Conservation (phyloP, 1,139 yeast genomes). For the Diutina mesorugosa region DNA sequence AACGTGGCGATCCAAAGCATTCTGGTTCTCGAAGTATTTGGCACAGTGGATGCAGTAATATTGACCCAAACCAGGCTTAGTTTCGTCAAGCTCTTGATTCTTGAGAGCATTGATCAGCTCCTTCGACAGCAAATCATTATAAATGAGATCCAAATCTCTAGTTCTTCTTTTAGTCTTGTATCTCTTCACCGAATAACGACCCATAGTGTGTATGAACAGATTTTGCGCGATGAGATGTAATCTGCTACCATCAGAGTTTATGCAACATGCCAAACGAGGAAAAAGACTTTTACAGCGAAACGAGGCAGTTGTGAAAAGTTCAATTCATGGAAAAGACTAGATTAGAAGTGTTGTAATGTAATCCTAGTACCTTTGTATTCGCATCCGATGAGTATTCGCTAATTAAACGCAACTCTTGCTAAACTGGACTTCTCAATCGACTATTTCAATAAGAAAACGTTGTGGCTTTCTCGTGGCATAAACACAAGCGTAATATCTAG, state of each 20-base stretch:
- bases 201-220: slow-evolving; percentile 37
- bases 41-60: slow-evolving; percentile 92
- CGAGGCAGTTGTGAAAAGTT: too few species aligned
- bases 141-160: slow-evolving; percentile 75
- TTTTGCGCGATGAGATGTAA: neutral
- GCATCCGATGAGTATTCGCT: too few species aligned
- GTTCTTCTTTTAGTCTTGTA: slow-evolving; percentile 77
- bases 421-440: too few species aligned
- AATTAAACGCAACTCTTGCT: too few species aligned
- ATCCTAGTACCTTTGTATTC: too few species aligned
- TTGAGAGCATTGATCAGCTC: slow-evolving; percentile 52
- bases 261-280: neutral
- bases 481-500: too few species aligned
- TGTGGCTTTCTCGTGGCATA: too few species aligned
- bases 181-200: slow-evolving; percentile 65
- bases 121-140: slow-evolving; percentile 55
- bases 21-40: slow-evolving; percentile 72
- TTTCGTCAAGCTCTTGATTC: slow-evolving; percentile 81
- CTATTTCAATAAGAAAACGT: too few species aligned
- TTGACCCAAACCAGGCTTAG: slow-evolving; percentile 88
- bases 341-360: too few species aligned
- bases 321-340: too few species aligned
- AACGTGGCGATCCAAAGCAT: slow-evolving; percentile 59
- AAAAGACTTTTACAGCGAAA: neutral
- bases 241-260: too few species aligned